Evolutionary conservation across 768 basidiomycete genomes (phyloP).

Genomic region (Lenzites betulinus): DNA sequence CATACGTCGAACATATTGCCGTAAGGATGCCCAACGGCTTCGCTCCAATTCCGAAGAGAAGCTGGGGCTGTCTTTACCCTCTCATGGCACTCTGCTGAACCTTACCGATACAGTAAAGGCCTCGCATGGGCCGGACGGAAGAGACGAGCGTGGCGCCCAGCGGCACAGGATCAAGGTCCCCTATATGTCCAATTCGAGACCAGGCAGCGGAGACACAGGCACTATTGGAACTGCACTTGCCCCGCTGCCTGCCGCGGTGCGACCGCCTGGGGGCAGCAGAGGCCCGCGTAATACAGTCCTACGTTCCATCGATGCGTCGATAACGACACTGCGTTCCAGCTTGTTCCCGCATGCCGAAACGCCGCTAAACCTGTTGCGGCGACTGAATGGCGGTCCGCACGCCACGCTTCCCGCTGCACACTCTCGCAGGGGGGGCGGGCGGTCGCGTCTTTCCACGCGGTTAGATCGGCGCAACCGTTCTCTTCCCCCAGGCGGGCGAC

Average conservation of each 20-base stretch:
- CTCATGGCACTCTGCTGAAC: constrained; percentile 14
- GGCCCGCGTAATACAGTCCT: constrained; percentile 1
- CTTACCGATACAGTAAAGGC: constrained; percentile 13
- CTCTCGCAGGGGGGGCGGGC: neutral
- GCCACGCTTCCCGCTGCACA: neutral
- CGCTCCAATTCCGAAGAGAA: constrained; percentile 19
- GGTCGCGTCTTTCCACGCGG: neutral
- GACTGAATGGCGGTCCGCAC: constrained; percentile 1
- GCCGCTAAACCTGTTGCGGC: constrained; percentile 2
- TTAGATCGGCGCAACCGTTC: constrained; percentile 17
- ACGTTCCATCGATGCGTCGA: constrained; percentile 17
- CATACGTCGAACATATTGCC: constrained; percentile 15
- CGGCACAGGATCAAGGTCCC: constrained; percentile 13
- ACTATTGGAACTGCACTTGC: constrained; percentile 5
- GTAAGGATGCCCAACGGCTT: constrained; percentile 16
- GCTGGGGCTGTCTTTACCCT: constrained; percentile 9
- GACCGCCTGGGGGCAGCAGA: neutral
- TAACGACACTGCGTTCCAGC: constrained; percentile 8
- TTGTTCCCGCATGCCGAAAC: constrained; percentile 7
- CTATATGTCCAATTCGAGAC: constrained; percentile 4
- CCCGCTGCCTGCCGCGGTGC: neutral
- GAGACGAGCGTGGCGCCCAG: constrained; percentile 12
- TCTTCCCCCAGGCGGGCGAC: constrained; percentile 1
- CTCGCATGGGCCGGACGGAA: constrained; percentile 8
- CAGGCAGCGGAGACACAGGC: constrained; percentile 1